Percentiles rank a stretch among this genome's conserved stretches.
Evolutionary conservation across 148 eudicot genomes (phyloP).

Genomic region (Hydrangea macrophylla): DNA sequence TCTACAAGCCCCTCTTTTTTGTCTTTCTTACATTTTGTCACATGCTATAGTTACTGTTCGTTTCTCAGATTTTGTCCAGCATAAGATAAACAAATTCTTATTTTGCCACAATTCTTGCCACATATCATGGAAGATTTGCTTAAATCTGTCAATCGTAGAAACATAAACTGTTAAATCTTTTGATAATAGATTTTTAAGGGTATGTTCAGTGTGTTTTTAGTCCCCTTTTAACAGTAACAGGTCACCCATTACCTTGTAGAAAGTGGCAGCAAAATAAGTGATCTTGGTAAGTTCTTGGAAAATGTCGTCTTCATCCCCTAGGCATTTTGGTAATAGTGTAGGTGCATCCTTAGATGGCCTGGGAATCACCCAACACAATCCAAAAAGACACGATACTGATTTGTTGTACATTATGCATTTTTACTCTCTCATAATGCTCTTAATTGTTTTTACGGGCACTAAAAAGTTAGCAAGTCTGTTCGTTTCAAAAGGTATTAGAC

Average conservation of each 20-base stretch:
- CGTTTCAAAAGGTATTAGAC: background rate
- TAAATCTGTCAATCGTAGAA: background rate
- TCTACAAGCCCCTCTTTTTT: no score
- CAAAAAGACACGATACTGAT: no score
- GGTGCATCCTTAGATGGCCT: background rate
- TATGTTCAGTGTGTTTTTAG: no score
- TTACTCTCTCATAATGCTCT: background rate
- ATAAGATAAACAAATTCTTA: conserved; percentile 39
- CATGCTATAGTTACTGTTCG: background rate
- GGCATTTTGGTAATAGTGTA: background rate
- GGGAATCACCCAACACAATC: no score
- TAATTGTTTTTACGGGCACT: background rate
- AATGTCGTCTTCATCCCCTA: no score
- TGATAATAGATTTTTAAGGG: no score
- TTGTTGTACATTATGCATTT: background rate
- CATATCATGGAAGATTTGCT: conserved; percentile 58
- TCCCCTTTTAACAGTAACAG: no score
- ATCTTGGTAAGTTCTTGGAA: no score
- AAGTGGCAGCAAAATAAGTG: background rate
- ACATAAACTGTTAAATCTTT: no score
- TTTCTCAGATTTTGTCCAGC: background rate
- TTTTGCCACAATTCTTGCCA: no score
- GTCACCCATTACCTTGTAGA: background rate
- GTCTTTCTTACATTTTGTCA: no score
- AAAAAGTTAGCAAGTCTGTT: background rate